phyloP scores from a whole-genome alignment of 2,329 filamentous ascomycete species.

The Epichloe bromicola region DNA sequence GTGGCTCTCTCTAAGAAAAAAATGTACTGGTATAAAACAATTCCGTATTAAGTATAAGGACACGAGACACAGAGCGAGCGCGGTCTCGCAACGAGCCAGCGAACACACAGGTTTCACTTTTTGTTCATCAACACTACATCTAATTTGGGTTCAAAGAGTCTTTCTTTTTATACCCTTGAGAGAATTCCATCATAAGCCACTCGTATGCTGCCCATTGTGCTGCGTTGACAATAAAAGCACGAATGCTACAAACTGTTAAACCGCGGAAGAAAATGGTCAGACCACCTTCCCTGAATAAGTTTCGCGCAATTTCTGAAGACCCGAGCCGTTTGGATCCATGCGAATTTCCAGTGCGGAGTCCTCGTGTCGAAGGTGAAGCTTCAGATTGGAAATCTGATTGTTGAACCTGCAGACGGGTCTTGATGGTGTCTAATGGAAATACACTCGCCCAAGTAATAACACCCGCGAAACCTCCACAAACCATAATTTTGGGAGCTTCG shows the following conservation, averaged over 20 bases:
- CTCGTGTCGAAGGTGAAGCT: not conserved
- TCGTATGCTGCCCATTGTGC: slow-evolving; percentile 90
- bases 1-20: no score
- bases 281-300: slow-evolving; percentile 54
- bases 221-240: slow-evolving; percentile 88
- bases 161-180: not conserved
- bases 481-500: slow-evolving; percentile 49
- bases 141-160: not conserved
- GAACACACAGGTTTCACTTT: no score
- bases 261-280: slow-evolving; percentile 55
- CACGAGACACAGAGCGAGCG: no score
- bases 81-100: no score
- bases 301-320: slow-evolving; percentile 49
- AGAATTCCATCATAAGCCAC: slow-evolving; percentile 52
- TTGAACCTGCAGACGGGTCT: slow-evolving; percentile 82
- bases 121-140: no score
- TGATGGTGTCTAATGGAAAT: slow-evolving; percentile 84
- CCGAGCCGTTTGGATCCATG: slow-evolving; percentile 22
- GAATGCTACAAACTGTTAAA: slow-evolving; percentile 65
- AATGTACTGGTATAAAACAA: no score
- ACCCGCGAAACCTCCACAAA: slow-evolving; percentile 80
- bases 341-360: not conserved
- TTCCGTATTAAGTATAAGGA: no score
- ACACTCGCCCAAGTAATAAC: slow-evolving; percentile 81
- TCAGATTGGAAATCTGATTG: slow-evolving; percentile 12